Percentiles rank a stretch among this genome's conserved stretches.
These are phyloP conservation scores for Vaccinium vitisidaea DNA, from an alignment of 148 eudicot species.

Conservation along the genomic window DNA sequence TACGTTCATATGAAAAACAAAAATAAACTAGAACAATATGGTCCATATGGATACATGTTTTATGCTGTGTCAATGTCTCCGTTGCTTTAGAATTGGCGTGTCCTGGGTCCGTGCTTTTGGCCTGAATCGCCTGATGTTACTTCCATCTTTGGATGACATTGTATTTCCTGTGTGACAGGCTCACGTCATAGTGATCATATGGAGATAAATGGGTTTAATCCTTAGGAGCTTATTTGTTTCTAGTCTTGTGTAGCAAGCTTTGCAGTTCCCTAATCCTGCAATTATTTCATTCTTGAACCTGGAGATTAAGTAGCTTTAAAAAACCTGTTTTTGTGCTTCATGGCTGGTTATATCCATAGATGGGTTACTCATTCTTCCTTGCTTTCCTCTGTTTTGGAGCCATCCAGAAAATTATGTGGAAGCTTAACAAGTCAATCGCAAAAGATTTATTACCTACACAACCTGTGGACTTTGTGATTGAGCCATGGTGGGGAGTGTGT, in stretches of 20 bases:
- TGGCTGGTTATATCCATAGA: not conserved
- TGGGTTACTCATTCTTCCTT: constrained; percentile 16
- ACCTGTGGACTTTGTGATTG: constrained; percentile 81
- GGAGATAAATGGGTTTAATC: not conserved
- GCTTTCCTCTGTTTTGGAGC: constrained; percentile 39
- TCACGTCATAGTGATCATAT: not conserved
- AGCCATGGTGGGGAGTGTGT: constrained; percentile 99
- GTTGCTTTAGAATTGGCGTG: not conserved
- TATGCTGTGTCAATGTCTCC: not conserved
- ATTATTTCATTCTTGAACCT: not conserved
- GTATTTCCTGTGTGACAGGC: not conserved
- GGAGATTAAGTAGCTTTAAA: not conserved
- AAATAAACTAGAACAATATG: not conserved
- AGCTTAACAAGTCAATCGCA: constrained; percentile 95
- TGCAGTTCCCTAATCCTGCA: not conserved
- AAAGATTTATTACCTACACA: constrained; percentile 88
- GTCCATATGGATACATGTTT: not conserved
- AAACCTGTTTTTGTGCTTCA: not conserved
- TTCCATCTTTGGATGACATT: not conserved
- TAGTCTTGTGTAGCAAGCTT: not conserved
- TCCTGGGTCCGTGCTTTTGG: not conserved
- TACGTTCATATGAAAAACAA: not conserved
- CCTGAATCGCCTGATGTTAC: not conserved
- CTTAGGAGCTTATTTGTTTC: not conserved
- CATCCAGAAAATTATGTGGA: constrained; percentile 97